These are phyloP conservation scores for Decorospora gaudefroyi DNA, from an alignment of 2,329 filamentous ascomycete species.

Conservation along the genomic window DNA sequence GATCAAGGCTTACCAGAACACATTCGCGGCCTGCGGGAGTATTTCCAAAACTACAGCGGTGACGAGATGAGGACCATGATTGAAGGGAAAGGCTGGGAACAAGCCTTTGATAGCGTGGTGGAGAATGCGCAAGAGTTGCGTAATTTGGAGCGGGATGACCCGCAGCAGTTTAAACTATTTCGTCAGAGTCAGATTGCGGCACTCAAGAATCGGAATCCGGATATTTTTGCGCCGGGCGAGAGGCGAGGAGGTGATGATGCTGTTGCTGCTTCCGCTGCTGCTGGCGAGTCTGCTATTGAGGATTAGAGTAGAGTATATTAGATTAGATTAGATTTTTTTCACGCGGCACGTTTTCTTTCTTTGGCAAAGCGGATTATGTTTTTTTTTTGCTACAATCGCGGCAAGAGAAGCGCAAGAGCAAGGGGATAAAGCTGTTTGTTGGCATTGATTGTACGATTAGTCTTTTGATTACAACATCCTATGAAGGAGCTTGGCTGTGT, in stretches of 20 bases:
- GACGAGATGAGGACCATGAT: conserved; percentile 61
- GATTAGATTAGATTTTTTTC: too few species aligned
- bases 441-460: too few species aligned
- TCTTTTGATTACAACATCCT: too few species aligned
- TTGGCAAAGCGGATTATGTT: too few species aligned
- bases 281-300: conserved; percentile 12
- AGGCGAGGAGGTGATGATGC: background rate
- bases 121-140: conserved; percentile 70
- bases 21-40: conserved; percentile 61
- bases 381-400: too few species aligned
- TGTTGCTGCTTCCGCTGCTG: background rate
- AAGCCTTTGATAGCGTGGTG: conserved; percentile 65
- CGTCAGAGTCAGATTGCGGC: conserved; percentile 47
- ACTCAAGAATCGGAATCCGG: conserved; percentile 42
- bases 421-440: too few species aligned
- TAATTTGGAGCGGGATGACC: conserved; percentile 55
- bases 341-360: too few species aligned
- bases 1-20: conserved; percentile 46
- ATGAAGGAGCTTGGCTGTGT: too few species aligned
- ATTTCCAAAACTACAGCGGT: conserved; percentile 67
- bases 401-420: too few species aligned
- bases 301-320: conserved; percentile 1
- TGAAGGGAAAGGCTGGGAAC: conserved; percentile 62
- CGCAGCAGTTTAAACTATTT: conserved; percentile 40
- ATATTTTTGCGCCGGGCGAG: conserved; percentile 21